Evolutionary conservation across 768 basidiomycete species (phyloP).

Genomic region (Lepiota subincarnata): DNA sequence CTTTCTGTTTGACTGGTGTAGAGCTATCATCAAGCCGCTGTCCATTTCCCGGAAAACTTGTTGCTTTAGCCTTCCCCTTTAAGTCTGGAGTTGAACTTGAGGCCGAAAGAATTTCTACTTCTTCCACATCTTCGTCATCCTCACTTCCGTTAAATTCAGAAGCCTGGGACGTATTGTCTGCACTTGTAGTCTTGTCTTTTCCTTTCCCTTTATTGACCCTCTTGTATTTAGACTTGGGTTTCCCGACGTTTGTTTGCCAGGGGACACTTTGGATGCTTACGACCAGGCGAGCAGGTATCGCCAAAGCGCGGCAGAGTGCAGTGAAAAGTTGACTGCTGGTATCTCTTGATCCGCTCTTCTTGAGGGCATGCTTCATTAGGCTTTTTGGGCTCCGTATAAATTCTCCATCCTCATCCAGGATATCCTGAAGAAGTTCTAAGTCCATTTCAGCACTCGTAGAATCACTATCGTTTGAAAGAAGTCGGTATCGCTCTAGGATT

Average conservation of each 20-base stretch:
- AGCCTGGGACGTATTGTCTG: background rate
- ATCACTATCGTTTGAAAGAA: slow-evolving; percentile 24
- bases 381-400: slow-evolving; percentile 73
- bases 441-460: slow-evolving; percentile 28
- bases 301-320: slow-evolving; percentile 79
- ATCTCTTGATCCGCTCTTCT: slow-evolving; percentile 78
- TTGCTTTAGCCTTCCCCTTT: slow-evolving; percentile 29
- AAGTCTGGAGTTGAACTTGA: slow-evolving; percentile 23
- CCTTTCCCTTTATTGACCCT: slow-evolving; percentile 33
- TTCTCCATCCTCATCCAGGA: slow-evolving; percentile 58
- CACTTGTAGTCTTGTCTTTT: slow-evolving; percentile 27
- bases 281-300: slow-evolving; percentile 82
- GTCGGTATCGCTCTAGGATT: slow-evolving; percentile 30
- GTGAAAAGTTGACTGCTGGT: slow-evolving; percentile 90
- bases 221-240: slow-evolving; percentile 42
- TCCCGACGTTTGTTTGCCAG: slow-evolving; percentile 72
- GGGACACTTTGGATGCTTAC: slow-evolving; percentile 90
- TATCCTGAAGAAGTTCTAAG: slow-evolving; percentile 41
- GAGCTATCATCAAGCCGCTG: slow-evolving; percentile 35
- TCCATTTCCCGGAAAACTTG: slow-evolving; percentile 34
- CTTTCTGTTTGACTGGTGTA: slow-evolving; percentile 48
- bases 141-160: slow-evolving; percentile 24
- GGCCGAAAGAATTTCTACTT: slow-evolving; percentile 20
- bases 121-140: slow-evolving; percentile 26
- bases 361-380: slow-evolving; percentile 89